Evolutionary conservation across 2,329 filamentous ascomycete species (phyloP).

Genomic region (Penicillium italicum): DNA sequence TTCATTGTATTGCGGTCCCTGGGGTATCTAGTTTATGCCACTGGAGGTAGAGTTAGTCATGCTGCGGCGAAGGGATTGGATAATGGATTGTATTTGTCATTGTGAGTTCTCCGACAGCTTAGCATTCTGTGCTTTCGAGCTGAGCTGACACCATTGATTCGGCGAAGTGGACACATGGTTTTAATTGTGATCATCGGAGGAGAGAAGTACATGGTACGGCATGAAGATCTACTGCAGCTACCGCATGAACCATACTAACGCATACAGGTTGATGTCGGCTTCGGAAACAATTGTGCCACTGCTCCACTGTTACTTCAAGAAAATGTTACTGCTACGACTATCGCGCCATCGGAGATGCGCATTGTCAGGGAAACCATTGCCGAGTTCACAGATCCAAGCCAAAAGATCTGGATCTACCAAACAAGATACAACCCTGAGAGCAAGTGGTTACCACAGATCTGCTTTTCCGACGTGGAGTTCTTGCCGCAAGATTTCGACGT

Average conservation of each 20-base stretch:
- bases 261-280: conserved; percentile 56
- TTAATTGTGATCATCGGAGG: conserved; percentile 56
- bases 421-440: conserved; percentile 49
- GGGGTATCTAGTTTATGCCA: conserved; percentile 53
- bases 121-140: neutral
- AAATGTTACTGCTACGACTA: conserved; percentile 37
- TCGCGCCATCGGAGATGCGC: conserved; percentile 56
- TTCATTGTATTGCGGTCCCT: conserved; percentile 50
- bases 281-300: conserved; percentile 61
- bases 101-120: conserved; percentile 34
- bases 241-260: neutral
- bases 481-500: conserved; percentile 58
- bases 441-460: conserved; percentile 60
- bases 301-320: conserved; percentile 54
- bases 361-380: conserved; percentile 50
- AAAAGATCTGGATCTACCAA: conserved; percentile 62
- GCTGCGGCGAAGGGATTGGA: conserved; percentile 33
- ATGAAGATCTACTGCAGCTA: neutral
- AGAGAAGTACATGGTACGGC: conserved; percentile 41
- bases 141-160: neutral
- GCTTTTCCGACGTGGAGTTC: conserved; percentile 65
- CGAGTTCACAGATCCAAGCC: conserved; percentile 42
- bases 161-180: conserved; percentile 53
- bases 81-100: conserved; percentile 45
- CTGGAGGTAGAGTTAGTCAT: conserved; percentile 50